A percentile compares a stretch with the other conserved stretches of the same genome.
These are phyloP conservation scores for Kodamaea sp. DNA, from an alignment of 1,139 yeast genomes.

Conservation along the genomic window DNA sequence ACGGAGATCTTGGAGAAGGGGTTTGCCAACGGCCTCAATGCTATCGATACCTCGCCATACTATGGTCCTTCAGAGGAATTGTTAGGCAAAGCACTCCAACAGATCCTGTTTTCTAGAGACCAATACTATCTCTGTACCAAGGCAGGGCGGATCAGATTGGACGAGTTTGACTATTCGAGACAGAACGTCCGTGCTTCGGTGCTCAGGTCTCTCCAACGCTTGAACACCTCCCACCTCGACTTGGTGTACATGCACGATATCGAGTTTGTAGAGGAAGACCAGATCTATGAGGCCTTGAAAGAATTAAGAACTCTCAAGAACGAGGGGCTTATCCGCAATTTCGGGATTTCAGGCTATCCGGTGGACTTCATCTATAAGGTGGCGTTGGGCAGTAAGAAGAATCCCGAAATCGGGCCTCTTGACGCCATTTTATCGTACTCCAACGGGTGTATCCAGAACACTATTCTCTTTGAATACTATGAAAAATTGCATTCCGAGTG, in stretches of 20 bases:
- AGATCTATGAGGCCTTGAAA: slow-evolving; percentile 61
- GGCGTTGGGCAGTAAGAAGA: slow-evolving; percentile 36
- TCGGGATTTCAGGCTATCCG: slow-evolving; percentile 91
- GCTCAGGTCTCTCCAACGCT: slow-evolving; percentile 61
- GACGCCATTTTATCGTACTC: slow-evolving; percentile 81
- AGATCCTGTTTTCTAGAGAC: slow-evolving; percentile 54
- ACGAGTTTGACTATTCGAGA: slow-evolving; percentile 75
- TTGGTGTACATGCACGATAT: slow-evolving; percentile 86
- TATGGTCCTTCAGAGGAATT: slow-evolving; percentile 86
- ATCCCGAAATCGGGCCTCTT: slow-evolving; percentile 47
- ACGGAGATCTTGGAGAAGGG: slow-evolving; percentile 59
- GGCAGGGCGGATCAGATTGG: slow-evolving; percentile 71
- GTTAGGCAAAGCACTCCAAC: slow-evolving; percentile 63
- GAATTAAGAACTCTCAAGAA: slow-evolving; percentile 60
- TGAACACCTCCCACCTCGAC: slow-evolving; percentile 70
- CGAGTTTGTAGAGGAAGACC: slow-evolving; percentile 66
- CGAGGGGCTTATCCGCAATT: slow-evolving; percentile 61
- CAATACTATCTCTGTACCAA: slow-evolving; percentile 76
- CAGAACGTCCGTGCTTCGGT: slow-evolving; percentile 63
- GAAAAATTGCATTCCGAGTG: slow-evolving; percentile 53
- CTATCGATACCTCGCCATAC: slow-evolving; percentile 89
- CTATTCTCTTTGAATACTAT: slow-evolving; percentile 50
- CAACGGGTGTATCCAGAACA: slow-evolving; percentile 82
- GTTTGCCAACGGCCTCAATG: slow-evolving; percentile 66
- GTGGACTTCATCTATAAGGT: slow-evolving; percentile 61